Evolutionary conservation across 2,329 filamentous ascomycete species (phyloP), one percentile per base, ranked within the genome.

Genomic region (Endoconidiophora laricicola): DNA sequence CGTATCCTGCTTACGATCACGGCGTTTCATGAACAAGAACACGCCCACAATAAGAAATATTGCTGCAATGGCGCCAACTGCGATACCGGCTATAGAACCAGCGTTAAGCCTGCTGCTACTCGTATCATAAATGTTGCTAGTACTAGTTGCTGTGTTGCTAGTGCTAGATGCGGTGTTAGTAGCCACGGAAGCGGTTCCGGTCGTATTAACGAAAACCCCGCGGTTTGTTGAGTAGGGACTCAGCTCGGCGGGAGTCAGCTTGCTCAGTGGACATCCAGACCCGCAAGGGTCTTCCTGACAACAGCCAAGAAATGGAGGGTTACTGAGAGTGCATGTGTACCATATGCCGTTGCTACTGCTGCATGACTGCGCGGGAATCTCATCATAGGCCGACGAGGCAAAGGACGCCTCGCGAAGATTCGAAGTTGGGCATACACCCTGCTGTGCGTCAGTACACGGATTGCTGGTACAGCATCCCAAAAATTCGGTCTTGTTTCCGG

Each of bases 381-480:
- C 50, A 0, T 49, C 38, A 45, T 61, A 61, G 5, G 52, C 54
- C 5, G 54, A 47, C 1, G 48, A 22, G 20, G 59, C 54, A 46
- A 65, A 68, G 4, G 60, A 60, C 6, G 60, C 54, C 1, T 57
- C 39, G 9, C 45, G 49, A 18, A 66, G 47, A 40, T 60, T 52
- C 2, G 55, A 53, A 6, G 58, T 55, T 1, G 63, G 63, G 48
- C 66, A 68, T 36, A 52, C 39, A 36, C 65, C 65, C 18, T 57
- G 56, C 29, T 55, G 56, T 6, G 50, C 52, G 29, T 55, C 52
- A 20, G 56, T 52, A 56, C 62, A 65, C 2, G 66, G 65, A 47
- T 69, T 55, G 33, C 57, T 56, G 36, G 58, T 57, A 56, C 67
- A 69, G 54, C 67, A 69, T 10, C 67, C 67, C 39, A 69, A 49